Percentiles rank a stretch among this genome's conserved stretches.
Evolutionary conservation across 2,329 filamentous ascomycete genomes (phyloP).

Genomic region (Botrytis galanthina): DNA sequence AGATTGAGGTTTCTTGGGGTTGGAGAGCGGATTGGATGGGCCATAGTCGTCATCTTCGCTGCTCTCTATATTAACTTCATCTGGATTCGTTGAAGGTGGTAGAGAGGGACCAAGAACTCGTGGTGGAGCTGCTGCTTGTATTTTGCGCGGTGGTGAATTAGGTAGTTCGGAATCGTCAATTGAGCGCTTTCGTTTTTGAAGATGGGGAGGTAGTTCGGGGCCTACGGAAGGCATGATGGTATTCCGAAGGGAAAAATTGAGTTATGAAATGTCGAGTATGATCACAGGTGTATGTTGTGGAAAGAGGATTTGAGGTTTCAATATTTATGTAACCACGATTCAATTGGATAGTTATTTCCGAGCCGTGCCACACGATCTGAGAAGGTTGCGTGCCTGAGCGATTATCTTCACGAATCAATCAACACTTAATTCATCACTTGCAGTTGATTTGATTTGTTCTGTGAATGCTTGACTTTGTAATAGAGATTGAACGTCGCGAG

Average conservation of each 20-base stretch:
- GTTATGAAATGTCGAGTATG: slow-evolving; percentile 13
- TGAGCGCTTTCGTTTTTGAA: slow-evolving; percentile 61
- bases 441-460: neutral
- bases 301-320: neutral
- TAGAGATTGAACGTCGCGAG: slow-evolving; percentile 9
- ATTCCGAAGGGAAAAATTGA: too few relatives aligned
- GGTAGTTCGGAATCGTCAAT: slow-evolving; percentile 43
- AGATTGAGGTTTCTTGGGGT: slow-evolving; percentile 23
- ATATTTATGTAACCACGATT: slow-evolving; percentile 4
- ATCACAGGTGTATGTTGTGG: neutral
- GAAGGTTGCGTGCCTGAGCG: neutral
- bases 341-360: slow-evolving; percentile 9
- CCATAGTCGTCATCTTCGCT: slow-evolving; percentile 41
- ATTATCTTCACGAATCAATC: neutral
- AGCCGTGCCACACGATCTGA: slow-evolving; percentile 3
- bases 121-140: slow-evolving; percentile 35
- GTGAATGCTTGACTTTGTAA: neutral
- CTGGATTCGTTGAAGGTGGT: slow-evolving; percentile 41
- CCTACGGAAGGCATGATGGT: slow-evolving; percentile 51
- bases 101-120: slow-evolving; percentile 32
- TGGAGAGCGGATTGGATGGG: slow-evolving; percentile 15
- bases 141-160: slow-evolving; percentile 47
- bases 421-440: neutral
- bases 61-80: slow-evolving; percentile 49
- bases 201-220: slow-evolving; percentile 66